phyloP scores from a whole-genome alignment of 2,329 filamentous ascomycete genomes.

The Stachybotrys echinatus region DNA sequence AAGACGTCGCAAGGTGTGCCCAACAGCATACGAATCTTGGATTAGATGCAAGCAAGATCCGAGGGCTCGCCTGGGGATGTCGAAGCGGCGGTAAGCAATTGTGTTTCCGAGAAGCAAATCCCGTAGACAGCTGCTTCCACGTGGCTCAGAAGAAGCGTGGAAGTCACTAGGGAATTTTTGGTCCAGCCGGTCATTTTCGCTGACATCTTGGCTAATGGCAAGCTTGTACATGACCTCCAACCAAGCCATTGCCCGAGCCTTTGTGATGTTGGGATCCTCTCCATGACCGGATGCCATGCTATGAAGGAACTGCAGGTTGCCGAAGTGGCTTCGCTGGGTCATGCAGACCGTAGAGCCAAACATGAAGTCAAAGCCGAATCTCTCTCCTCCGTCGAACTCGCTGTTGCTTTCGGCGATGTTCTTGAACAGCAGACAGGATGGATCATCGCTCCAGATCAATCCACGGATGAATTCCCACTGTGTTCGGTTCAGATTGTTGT shows the following conservation, averaged over 20 bases:
- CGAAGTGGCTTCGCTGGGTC: constrained; percentile 9
- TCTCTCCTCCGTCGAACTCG: constrained; percentile 5
- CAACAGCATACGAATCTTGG: constrained; percentile 10
- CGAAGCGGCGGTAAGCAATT: constrained; percentile 5
- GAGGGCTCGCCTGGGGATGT: constrained; percentile 7
- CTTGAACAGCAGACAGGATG: constrained; percentile 9
- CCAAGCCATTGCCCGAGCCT: constrained; percentile 5
- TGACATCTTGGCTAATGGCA: constrained; percentile 5
- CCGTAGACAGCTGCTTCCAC: constrained; percentile 2
- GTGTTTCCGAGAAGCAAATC: constrained; percentile 9
- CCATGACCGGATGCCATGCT: constrained; percentile 8
- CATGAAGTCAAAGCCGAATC: constrained; percentile 9
- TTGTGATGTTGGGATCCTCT: constrained; percentile 6
- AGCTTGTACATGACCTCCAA: constrained; percentile 13
- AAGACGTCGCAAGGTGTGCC: constrained; percentile 8
- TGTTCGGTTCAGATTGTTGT: constrained; percentile 11
- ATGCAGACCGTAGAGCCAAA: not conserved
- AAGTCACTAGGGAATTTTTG: not conserved
- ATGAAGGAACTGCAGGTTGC: constrained; percentile 12
- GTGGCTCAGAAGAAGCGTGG: constrained; percentile 2
- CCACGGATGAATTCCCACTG: constrained; percentile 12
- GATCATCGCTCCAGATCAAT: constrained; percentile 11
- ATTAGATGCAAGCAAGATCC: constrained; percentile 11
- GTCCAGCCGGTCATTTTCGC: not conserved
- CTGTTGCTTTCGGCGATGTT: constrained; percentile 6